A percentile compares a stretch with the other conserved stretches of the same genome.
phyloP scores from a whole-genome alignment of 768 basidiomycete genomes.

The Rhizopogon salebrosus region DNA sequence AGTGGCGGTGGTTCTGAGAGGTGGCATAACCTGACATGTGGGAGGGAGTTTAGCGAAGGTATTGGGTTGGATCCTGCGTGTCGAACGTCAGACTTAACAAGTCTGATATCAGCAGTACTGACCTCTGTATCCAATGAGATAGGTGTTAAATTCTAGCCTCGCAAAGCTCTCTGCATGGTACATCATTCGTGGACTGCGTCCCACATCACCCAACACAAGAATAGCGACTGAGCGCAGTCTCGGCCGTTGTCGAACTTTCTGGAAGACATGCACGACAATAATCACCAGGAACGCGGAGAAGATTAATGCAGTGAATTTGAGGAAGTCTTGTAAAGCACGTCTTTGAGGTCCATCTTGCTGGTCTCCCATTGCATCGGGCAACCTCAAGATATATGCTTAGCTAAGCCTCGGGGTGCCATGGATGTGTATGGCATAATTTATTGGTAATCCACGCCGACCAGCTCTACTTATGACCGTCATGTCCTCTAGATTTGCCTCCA shows the following conservation, averaged over 20 bases:
- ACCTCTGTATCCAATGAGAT: conserved; percentile 87
- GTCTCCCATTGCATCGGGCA: conserved; percentile 2
- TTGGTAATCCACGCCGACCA: not conserved
- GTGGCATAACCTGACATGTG: conserved; percentile 61
- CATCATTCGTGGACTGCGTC: conserved; percentile 97
- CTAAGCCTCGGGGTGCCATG: conserved; percentile 15
- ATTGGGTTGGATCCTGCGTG: conserved; percentile 70
- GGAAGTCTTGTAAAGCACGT: not conserved
- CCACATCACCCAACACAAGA: conserved; percentile 92
- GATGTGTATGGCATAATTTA: too few relatives aligned
- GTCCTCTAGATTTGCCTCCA: conserved; percentile 12
- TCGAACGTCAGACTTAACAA: conserved; percentile 2
- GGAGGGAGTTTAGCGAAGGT: conserved; percentile 62
- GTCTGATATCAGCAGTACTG: conserved; percentile 12
- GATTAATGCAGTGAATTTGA: conserved; percentile 5
- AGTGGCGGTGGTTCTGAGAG: conserved; percentile 58
- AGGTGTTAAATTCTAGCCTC: conserved; percentile 68
- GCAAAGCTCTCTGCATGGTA: conserved; percentile 95
- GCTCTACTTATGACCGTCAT: conserved; percentile 4
- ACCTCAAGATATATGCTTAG: conserved; percentile 7
- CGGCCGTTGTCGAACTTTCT: conserved; percentile 18
- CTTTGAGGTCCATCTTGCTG: not conserved
- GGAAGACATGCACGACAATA: conserved; percentile 8
- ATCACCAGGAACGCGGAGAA: conserved; percentile 11
- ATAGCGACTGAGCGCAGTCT: conserved; percentile 72